Conservation (phyloP, 2,329 filamentous ascomycete genomes). For the Aspergillus sojae region DNA sequence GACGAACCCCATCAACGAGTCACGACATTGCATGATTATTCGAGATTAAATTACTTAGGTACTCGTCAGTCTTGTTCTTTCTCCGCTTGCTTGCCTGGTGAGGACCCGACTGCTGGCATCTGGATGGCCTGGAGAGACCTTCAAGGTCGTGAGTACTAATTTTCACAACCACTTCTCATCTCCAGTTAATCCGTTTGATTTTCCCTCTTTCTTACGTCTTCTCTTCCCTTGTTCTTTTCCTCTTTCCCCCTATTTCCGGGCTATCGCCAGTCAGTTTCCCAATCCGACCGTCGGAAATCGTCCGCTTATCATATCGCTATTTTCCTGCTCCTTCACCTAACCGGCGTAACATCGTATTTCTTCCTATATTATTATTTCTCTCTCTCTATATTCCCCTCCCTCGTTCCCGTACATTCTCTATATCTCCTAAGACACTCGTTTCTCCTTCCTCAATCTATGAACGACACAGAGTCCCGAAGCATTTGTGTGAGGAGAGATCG, state of each 20-base stretch:
- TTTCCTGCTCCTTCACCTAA: not conserved
- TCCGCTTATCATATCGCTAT: conserved; percentile 11
- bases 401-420: not conserved
- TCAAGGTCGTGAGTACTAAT: not conserved
- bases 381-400: conserved; percentile 1
- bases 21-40: conserved; percentile 21
- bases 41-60: not conserved
- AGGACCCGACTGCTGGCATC: conserved; percentile 4
- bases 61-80: not conserved
- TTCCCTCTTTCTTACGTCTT: not conserved
- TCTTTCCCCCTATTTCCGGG: conserved; percentile 5
- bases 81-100: not conserved
- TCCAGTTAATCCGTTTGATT: not conserved
- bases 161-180: conserved; percentile 1
- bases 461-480: conserved; percentile 9
- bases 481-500: conserved; percentile 14
- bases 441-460: conserved; percentile 19
- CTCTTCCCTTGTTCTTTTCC: not conserved
- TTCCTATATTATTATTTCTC: not conserved
- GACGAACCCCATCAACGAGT: conserved; percentile 10
- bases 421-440: conserved; percentile 4
- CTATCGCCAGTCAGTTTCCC: conserved; percentile 5
- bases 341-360: not conserved
- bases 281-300: conserved; percentile 15
- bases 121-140: not conserved